These are phyloP conservation scores for Dactylellina parvicollis DNA, from an alignment of 2,329 filamentous ascomycete species.

Conservation along the genomic window DNA sequence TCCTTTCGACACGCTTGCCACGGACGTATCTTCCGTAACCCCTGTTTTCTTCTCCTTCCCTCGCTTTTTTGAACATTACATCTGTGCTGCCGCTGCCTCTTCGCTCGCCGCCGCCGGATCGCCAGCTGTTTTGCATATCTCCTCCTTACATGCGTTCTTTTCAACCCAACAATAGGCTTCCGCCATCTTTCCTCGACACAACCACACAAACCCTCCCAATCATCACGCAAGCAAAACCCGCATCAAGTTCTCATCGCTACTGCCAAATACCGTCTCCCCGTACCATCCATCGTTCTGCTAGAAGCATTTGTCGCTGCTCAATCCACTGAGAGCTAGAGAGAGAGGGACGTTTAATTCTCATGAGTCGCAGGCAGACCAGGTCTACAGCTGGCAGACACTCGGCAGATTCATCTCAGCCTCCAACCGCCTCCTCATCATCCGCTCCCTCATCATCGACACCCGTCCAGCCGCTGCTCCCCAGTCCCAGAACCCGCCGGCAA, in stretches of 20 bases:
- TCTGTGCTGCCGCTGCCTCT: no score
- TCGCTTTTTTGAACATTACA: background rate
- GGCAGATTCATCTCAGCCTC: slow-evolving; percentile 53
- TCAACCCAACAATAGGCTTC: slow-evolving; percentile 20
- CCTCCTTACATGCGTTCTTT: slow-evolving; percentile 32
- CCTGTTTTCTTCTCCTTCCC: background rate
- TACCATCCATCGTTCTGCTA: slow-evolving; percentile 10
- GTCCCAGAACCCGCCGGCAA: slow-evolving; percentile 33
- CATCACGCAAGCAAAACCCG: background rate
- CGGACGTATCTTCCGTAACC: slow-evolving; percentile 9
- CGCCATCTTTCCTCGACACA: slow-evolving; percentile 1
- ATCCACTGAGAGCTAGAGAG: slow-evolving; percentile 18
- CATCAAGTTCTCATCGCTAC: background rate
- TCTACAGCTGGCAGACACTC: slow-evolving; percentile 54
- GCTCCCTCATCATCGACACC: slow-evolving; percentile 24
- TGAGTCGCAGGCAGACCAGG: slow-evolving; percentile 53
- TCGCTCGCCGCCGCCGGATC: slow-evolving; percentile 7
- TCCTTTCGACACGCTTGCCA: slow-evolving; percentile 13
- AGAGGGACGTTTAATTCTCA: slow-evolving; percentile 50
- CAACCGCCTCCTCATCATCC: slow-evolving; percentile 20
- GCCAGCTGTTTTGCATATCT: slow-evolving; percentile 47
- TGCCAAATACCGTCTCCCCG: background rate
- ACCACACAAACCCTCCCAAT: background rate
- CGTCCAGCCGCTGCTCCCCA: slow-evolving; percentile 21
- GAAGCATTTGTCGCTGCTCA: slow-evolving; percentile 11